phyloP scores from a whole-genome alignment of 2,329 filamentous ascomycete genomes.

The Didymella pinodella region DNA sequence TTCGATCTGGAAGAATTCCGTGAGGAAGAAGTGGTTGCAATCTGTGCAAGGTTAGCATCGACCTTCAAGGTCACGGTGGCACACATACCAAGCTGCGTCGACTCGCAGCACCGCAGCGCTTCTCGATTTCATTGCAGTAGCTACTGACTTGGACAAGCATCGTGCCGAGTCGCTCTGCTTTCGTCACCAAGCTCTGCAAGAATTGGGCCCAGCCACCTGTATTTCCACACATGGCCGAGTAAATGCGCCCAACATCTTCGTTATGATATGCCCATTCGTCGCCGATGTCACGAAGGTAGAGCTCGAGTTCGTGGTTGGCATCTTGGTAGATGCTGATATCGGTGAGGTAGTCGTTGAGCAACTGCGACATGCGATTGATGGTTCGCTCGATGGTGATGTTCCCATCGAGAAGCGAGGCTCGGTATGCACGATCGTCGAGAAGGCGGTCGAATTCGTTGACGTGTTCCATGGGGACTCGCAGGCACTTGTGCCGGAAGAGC shows the following conservation, averaged over 20 bases:
- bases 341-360: constrained; percentile 78
- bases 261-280: constrained; percentile 66
- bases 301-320: constrained; percentile 77
- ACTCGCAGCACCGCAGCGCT: constrained; percentile 82
- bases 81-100: constrained; percentile 73
- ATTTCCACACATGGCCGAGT: constrained; percentile 90
- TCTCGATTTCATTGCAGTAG: constrained; percentile 85
- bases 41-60: constrained; percentile 34
- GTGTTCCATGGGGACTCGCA: constrained; percentile 85
- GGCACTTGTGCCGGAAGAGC: constrained; percentile 71
- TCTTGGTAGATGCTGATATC: constrained; percentile 81
- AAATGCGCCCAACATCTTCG: constrained; percentile 73
- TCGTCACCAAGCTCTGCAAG: constrained; percentile 76
- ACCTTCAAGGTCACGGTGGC: constrained; percentile 8
- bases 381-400: constrained; percentile 94
- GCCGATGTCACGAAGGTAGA: constrained; percentile 74
- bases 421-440: constrained; percentile 83
- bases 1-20: constrained; percentile 48
- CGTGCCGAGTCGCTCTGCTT: constrained; percentile 73
- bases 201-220: constrained; percentile 88
- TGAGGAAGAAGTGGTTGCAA: constrained; percentile 50
- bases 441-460: constrained; percentile 84
- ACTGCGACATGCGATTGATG: constrained; percentile 76
- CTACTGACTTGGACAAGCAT: constrained; percentile 75
- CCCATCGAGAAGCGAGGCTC: constrained; percentile 80